Evolutionary conservation across 2,329 filamentous ascomycete species (phyloP).

Genomic region (Trichoderma citrinoviride): DNA sequence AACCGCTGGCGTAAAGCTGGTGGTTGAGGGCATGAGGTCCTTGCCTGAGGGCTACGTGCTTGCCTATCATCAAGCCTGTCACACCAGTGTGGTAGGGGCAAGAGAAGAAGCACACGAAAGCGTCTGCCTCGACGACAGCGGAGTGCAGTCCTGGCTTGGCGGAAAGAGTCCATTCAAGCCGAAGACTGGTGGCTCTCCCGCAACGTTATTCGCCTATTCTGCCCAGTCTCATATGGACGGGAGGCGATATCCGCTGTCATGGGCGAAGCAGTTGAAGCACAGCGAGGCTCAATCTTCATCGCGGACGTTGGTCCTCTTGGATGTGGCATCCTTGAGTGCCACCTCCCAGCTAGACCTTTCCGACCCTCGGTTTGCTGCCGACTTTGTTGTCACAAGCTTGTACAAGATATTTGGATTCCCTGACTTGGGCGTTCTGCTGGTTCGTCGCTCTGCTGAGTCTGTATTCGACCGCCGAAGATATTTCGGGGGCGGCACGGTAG

Average conservation of each 20-base stretch:
- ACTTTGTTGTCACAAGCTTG: constrained; percentile 84
- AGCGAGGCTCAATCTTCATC: constrained; percentile 22
- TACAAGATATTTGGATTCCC: constrained; percentile 99
- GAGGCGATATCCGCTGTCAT: constrained; percentile 66
- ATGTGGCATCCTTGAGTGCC: constrained; percentile 78
- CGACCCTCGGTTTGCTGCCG: constrained; percentile 60
- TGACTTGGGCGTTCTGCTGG: constrained; percentile 80
- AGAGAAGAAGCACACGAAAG: constrained; percentile 67
- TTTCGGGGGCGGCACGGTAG: constrained; percentile 93
- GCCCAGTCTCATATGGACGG: constrained; percentile 95
- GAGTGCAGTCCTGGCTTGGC: constrained; percentile 64
- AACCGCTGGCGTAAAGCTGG: constrained; percentile 85
- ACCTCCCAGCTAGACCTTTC: constrained; percentile 74
- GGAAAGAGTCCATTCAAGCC: constrained; percentile 35
- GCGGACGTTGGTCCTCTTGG: constrained; percentile 66
- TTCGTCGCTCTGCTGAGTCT: constrained; percentile 66
- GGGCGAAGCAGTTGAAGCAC: constrained; percentile 54
- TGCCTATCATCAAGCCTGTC: constrained; percentile 77
- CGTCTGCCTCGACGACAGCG: constrained; percentile 63
- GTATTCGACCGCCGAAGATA: constrained; percentile 69
- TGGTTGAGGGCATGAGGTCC: constrained; percentile 72
- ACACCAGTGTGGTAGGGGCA: constrained; percentile 83
- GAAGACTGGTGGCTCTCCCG: constrained; percentile 25
- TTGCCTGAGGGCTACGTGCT: constrained; percentile 72
- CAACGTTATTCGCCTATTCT: constrained; percentile 70